These are phyloP conservation scores for Diphasiastrum complanatum DNA, from an alignment of 83 land plant genomes.

Conservation along the genomic window DNA sequence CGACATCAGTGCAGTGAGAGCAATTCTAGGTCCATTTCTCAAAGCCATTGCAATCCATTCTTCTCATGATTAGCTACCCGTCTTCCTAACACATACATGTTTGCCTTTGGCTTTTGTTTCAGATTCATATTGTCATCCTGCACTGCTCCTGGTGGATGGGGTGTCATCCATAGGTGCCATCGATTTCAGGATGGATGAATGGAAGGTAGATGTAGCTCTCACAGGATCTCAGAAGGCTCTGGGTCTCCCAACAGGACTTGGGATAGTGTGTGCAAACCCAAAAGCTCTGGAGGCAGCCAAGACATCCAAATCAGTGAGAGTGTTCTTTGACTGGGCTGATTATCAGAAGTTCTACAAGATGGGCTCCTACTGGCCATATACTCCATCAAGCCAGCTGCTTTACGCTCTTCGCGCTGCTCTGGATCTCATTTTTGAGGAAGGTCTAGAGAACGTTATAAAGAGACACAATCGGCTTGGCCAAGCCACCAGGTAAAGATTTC, in stretches of 20 bases:
- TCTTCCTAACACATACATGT: no score
- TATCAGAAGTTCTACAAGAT: conserved; percentile 74
- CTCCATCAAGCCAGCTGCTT: conserved; percentile 82
- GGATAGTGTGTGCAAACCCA: conserved; percentile 87
- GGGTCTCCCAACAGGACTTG: conserved; percentile 82
- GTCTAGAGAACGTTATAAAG: conserved; percentile 78
- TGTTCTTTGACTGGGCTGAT: conserved; percentile 90
- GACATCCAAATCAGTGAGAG: conserved; percentile 65
- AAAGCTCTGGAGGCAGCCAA: conserved; percentile 84
- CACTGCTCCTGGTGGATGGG: conserved; percentile 79
- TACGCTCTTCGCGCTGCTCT: conserved; percentile 83
- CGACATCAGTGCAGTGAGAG: conserved; percentile 56
- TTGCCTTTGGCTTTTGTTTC: conserved; percentile 16
- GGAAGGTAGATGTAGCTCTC: conserved; percentile 88
- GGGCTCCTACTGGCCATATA: conserved; percentile 89
- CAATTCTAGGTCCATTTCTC: conserved; percentile 46
- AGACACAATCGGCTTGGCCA: conserved; percentile 67
- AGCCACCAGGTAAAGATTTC: conserved; percentile 59
- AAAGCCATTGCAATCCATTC: not conserved
- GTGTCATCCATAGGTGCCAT: conserved; percentile 90
- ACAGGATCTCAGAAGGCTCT: conserved; percentile 96
- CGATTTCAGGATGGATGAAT: conserved; percentile 94
- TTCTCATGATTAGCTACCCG: no score
- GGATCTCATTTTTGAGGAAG: conserved; percentile 86
- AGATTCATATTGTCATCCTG: conserved; percentile 69